These are phyloP conservation scores for Cerioporus squamosus DNA, from an alignment of 1,284 basidiomycete genomes.

Conservation along the genomic window DNA sequence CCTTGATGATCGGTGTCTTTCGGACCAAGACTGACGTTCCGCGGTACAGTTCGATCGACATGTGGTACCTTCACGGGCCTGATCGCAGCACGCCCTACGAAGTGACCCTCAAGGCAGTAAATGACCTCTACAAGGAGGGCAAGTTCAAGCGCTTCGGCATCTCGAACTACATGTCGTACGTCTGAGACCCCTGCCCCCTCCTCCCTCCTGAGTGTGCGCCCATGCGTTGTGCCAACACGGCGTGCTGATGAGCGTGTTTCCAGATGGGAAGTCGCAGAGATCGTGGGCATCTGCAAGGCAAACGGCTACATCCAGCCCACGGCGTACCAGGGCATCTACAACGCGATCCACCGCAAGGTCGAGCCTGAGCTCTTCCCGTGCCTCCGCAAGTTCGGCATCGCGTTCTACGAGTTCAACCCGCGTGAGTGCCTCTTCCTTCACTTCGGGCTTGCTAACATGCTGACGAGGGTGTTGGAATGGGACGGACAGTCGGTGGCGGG, in stretches of 20 bases:
- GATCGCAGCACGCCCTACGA: conserved; percentile 53
- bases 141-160: conserved; percentile 50
- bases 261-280: conserved; percentile 67
- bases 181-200: too few species aligned
- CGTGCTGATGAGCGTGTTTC: too few species aligned
- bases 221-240: not conserved
- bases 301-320: conserved; percentile 66
- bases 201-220: too few species aligned
- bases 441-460: too few species aligned
- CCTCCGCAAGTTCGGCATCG: conserved; percentile 63
- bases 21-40: too few species aligned
- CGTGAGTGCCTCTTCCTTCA: too few species aligned
- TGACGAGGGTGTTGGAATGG: too few species aligned
- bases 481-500: conserved; percentile 38
- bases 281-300: conserved; percentile 55
- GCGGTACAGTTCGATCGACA: conserved; percentile 34
- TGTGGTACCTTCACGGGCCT: conserved; percentile 61
- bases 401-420: conserved; percentile 64
- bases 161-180: conserved; percentile 52
- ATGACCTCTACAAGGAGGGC: conserved; percentile 56
- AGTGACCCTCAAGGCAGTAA: conserved; percentile 50
- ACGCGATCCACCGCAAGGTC: conserved; percentile 52
- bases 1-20: too few species aligned
- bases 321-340: conserved; percentile 72
- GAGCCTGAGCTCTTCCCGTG: conserved; percentile 69